A percentile compares a stretch with the other conserved stretches of the same genome.
Evolutionary conservation across 2,329 filamentous ascomycete species (phyloP).

Genomic region (Calonectria pteridis): DNA sequence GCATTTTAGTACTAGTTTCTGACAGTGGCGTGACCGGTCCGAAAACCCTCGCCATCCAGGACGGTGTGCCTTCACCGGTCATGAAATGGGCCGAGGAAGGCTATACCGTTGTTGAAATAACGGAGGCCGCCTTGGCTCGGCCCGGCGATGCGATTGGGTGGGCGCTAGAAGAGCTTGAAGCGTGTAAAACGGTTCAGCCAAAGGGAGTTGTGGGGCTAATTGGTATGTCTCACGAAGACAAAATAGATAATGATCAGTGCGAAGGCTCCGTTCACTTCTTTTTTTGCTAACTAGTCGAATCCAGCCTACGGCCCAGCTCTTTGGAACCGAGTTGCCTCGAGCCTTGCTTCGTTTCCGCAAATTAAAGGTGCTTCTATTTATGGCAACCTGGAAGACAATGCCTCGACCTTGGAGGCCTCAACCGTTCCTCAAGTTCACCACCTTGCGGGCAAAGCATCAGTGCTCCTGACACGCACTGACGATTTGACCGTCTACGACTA

Average conservation of each 20-base stretch:
- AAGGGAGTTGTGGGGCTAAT: not conserved
- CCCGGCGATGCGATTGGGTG: constrained; percentile 7
- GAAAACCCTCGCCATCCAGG: constrained; percentile 30
- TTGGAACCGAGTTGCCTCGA: not conserved
- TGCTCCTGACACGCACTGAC: not conserved
- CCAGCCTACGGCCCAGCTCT: not conserved
- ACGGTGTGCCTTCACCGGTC: constrained; percentile 63
- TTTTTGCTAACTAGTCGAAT: not conserved
- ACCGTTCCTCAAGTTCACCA: constrained; percentile 27
- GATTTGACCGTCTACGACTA: constrained; percentile 54
- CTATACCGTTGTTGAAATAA: constrained; percentile 70
- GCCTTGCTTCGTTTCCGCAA: not conserved
- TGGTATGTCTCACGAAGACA: not conserved
- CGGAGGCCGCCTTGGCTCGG: constrained; percentile 35
- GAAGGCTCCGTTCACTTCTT: no score
- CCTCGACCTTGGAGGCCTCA: not conserved
- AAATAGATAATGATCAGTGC: not conserved
- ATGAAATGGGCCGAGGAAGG: constrained; percentile 81
- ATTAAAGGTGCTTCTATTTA: not conserved
- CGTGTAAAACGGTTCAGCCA: constrained; percentile 17
- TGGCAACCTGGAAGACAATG: not conserved
- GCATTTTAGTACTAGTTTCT: constrained; percentile 43
- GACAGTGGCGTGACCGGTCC: constrained; percentile 32
- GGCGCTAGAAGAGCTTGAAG: constrained; percentile 34
- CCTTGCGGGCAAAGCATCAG: constrained; percentile 20